phyloP scores from a whole-genome alignment of 352 stramenopile species.

The Globisporangium irregulare region DNA sequence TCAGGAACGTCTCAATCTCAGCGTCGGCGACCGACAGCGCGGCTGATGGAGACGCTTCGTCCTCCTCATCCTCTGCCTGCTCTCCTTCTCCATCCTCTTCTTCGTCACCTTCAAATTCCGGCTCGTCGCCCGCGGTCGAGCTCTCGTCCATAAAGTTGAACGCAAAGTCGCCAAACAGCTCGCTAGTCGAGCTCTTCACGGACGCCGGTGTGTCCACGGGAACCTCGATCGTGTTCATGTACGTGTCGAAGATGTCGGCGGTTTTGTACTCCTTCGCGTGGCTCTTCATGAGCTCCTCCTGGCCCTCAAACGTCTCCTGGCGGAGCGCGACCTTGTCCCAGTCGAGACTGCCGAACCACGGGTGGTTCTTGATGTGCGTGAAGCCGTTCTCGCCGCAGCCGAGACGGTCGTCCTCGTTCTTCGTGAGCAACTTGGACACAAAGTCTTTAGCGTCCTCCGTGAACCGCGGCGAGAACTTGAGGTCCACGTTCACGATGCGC shows the following conservation, averaged over 20 bases:
- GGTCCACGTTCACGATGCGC: slow-evolving; percentile 77
- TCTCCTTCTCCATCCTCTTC: slow-evolving; percentile 34
- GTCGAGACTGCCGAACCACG: slow-evolving; percentile 86
- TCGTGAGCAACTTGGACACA: slow-evolving; percentile 90
- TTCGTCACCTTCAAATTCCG: slow-evolving; percentile 21
- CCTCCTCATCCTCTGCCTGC: slow-evolving; percentile 23
- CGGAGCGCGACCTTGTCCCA: slow-evolving; percentile 75
- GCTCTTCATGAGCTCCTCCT: slow-evolving; percentile 75
- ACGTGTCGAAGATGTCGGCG: slow-evolving; percentile 82
- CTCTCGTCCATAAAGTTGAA: slow-evolving; percentile 79
- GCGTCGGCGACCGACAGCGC: slow-evolving; percentile 25
- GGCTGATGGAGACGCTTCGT: slow-evolving; percentile 21
- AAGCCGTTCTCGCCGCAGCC: slow-evolving; percentile 89
- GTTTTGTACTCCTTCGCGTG: slow-evolving; percentile 81
- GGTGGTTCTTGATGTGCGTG: slow-evolving; percentile 83
- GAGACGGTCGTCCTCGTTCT: slow-evolving; percentile 90
- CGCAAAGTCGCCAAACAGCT: slow-evolving; percentile 80
- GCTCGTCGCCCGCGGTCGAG: slow-evolving; percentile 24
- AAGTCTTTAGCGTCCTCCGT: slow-evolving; percentile 84
- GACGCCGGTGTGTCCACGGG: slow-evolving; percentile 80
- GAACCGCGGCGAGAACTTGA: slow-evolving; percentile 81
- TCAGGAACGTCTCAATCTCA: slow-evolving; percentile 44
- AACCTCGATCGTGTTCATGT: slow-evolving; percentile 85
- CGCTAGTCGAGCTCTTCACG: slow-evolving; percentile 62
- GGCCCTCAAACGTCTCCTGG: slow-evolving; percentile 60